Percentiles rank a stretch among this genome's conserved stretches.
These are phyloP conservation scores for Marasmius oreades DNA, from an alignment of 1,284 basidiomycete species.

Conservation along the genomic window DNA sequence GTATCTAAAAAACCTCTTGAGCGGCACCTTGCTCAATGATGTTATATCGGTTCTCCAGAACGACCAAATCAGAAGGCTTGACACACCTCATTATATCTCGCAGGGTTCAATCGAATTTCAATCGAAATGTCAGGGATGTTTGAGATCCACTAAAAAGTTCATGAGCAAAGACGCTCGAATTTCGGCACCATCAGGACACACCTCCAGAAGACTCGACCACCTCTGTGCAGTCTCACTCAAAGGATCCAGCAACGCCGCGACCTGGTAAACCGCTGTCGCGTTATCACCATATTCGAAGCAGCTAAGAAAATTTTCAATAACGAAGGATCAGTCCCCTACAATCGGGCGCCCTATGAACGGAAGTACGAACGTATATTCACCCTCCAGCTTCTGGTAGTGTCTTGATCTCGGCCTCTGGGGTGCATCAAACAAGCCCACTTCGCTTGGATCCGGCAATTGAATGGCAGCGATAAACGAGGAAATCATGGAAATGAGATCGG, in stretches of 20 bases:
- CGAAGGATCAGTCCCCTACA: background rate
- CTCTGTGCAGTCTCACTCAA: constrained; percentile 82
- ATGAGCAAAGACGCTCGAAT: background rate
- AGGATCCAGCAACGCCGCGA: constrained; percentile 82
- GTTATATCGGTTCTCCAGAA: background rate
- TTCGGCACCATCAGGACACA: constrained; percentile 26
- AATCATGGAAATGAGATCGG: constrained; percentile 59
- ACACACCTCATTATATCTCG: constrained; percentile 58
- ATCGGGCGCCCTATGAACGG: constrained; percentile 2
- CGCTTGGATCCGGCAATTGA: constrained; percentile 67
- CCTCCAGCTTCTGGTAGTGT: constrained; percentile 57
- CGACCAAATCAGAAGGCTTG: constrained; percentile 16
- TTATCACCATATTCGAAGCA: constrained; percentile 71
- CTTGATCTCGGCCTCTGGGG: constrained; percentile 51
- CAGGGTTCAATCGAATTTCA: constrained; percentile 77
- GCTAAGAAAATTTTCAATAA: constrained; percentile 42
- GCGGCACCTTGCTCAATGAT: constrained; percentile 59
- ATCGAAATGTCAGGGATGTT: constrained; percentile 63
- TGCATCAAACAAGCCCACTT: constrained; percentile 68
- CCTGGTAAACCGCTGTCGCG: constrained; percentile 62
- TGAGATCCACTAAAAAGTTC: constrained; percentile 46
- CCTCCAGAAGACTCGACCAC: constrained; percentile 78
- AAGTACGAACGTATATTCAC: constrained; percentile 60
- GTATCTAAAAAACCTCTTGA: constrained; percentile 94
- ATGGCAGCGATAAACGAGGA: constrained; percentile 71